phyloP scores from a whole-genome alignment of 768 basidiomycete species.

The Calocybe cyanea region DNA sequence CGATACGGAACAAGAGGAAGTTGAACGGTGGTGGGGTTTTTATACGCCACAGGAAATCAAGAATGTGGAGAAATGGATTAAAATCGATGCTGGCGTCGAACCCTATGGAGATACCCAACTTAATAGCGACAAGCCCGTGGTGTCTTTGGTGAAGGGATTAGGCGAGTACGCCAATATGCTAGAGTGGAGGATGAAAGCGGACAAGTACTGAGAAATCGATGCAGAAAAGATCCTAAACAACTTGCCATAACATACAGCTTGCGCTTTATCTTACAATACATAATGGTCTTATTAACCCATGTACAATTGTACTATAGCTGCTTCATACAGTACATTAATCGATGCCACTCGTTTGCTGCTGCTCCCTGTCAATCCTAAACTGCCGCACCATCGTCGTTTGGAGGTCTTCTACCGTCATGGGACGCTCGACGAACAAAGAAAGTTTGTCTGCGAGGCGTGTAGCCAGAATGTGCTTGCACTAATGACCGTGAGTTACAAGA shows the following conservation, averaged over 20 bases:
- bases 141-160: slow-evolving; percentile 46
- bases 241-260: too few species aligned
- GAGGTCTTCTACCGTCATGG: slow-evolving; percentile 45
- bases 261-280: too few species aligned
- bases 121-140: slow-evolving; percentile 11
- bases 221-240: too few species aligned
- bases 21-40: slow-evolving; percentile 76
- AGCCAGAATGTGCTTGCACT: slow-evolving; percentile 85
- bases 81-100: slow-evolving; percentile 40
- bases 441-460: slow-evolving; percentile 55
- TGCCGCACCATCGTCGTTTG: slow-evolving; percentile 36
- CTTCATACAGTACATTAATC: too few species aligned
- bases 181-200: slow-evolving; percentile 48
- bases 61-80: slow-evolving; percentile 65
- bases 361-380: slow-evolving; percentile 16
- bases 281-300: too few species aligned
- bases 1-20: slow-evolving; percentile 31
- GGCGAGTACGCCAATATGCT: slow-evolving; percentile 59
- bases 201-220: slow-evolving; percentile 25
- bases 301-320: too few species aligned
- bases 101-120: slow-evolving; percentile 22
- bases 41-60: slow-evolving; percentile 60
- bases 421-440: slow-evolving; percentile 45
- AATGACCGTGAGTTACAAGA: neutral
- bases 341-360: neutral